Evolutionary conservation across 805 yeast genomes (phyloP), one percentile per base, ranked within the genome.

Genomic region (Cyberlindnera bimundalis): DNA sequence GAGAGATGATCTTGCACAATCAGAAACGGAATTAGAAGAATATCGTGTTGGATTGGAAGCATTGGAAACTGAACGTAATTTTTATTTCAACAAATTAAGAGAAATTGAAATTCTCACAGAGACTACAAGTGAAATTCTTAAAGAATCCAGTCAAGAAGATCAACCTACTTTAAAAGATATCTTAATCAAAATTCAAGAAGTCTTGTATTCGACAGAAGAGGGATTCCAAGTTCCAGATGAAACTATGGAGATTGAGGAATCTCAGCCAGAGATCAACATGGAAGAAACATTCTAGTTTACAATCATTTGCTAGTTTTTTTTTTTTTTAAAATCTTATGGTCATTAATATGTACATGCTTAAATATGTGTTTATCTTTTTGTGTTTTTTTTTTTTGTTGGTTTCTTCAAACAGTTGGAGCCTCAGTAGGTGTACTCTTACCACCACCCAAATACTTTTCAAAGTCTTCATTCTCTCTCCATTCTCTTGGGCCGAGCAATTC

Each of bases 71-170:
- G 97, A 93, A 60, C 77, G 98, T 47, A 84, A 86, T 60, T 88
- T 91, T 56, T 93, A 93, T 61, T 91, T 86, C 65, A 81, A 84
- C 55, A 93, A 91, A 64, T 68, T 93, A 39, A 74, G 96, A 48
- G 95, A 86, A 44, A 85, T 93, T 41, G 99, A 93, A 62, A 78
- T 87, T 20, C 64, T 90, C 34, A 75, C 83, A 19, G 88, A 84
- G 55, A 74, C 81, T 18, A 70, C 79, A 10, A 73, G 70, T 37
- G 83, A 79, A 38, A 71, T 74, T 39, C 59, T 75, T 35, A 65
- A 73, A 21, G 69, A 64, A 35, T 35, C 43, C 36, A 54, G 56
- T 37, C 37, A 21, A 10, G 39, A 33, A 5, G 48, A 60, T 50
- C 34, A 50, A 42, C 50, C 62, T 11, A 64, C 62, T 31, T 53